Base-by-base conservation (phyloP, 306 rosid genomes). In the Sechiopsis laciniata region DNA sequence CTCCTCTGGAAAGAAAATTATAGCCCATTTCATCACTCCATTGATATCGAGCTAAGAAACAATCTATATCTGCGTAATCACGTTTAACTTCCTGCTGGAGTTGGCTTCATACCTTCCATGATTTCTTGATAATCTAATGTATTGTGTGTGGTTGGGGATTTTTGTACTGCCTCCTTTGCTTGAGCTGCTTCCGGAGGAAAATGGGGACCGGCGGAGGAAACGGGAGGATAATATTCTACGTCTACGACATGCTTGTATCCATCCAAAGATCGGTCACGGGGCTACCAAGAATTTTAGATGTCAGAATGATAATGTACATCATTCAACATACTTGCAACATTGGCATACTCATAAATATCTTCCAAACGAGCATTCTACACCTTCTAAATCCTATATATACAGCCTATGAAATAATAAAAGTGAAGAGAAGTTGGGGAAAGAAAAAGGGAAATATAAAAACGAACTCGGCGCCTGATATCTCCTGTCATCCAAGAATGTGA, bases 211-310 rank as follows among this genome's bases (percentile, higher is more conserved):
- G 88, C 87, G 0, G 96, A 90, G 57, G 95, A 82, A 61, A 89
- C 83, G 0, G 97, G 85, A 4, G 95, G 90, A 73, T 82, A 86
- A 76, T 89, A 87, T 46, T 87, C 96, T 59, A 91, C 95, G 53
- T 85, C 96, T 55, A 94, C 98, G 50, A 94, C 95, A 72, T 94
- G 98, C 81, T 85, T 81, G 88, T 90, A 94, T 65, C 97, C 97
- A 80, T 85, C 97, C 87, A 94, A 83, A 59, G 96, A 94, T 69
- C 80, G 80, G 57, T 83, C 87, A 75, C 96, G 89, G 62, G 95
- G 95, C 97, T 94, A 74, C 79, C 59, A 84, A 80, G 73, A 67
- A 20, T 66, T 45, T 19, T 63, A 54, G 77, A 75, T 21, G 72
- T 87, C 76, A 83, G 77, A 48, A 56, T 55, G 69, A 68, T 51